A percentile compares a stretch with the other conserved stretches of the same genome.
Evolutionary conservation across 2,329 filamentous ascomycete genomes (phyloP).

Genomic region (Botryotinia calthae): DNA sequence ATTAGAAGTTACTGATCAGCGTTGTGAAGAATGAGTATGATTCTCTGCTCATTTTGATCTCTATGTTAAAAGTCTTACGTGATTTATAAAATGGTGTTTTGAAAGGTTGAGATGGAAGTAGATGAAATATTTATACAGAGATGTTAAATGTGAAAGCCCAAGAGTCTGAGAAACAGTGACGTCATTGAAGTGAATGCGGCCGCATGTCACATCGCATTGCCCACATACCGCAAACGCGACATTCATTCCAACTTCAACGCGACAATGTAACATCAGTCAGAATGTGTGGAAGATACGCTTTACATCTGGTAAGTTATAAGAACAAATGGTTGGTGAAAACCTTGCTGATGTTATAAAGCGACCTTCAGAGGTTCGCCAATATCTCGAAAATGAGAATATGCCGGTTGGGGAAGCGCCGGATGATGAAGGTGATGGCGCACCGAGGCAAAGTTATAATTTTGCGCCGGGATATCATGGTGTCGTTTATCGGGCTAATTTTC

Average conservation of each 20-base stretch:
- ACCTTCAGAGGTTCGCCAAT: constrained; percentile 70
- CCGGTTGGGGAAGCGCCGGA: constrained; percentile 67
- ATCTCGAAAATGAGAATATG: constrained; percentile 73
- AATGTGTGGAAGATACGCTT: constrained; percentile 40
- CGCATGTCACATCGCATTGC: not conserved
- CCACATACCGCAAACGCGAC: not conserved
- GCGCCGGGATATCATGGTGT: constrained; percentile 82
- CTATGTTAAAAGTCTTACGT: not conserved
- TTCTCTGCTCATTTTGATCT: not conserved
- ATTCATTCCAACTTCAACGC: constrained; percentile 1
- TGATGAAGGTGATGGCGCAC: constrained; percentile 58
- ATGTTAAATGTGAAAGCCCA: not conserved
- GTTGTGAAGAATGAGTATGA: not conserved
- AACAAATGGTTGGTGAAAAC: not conserved
- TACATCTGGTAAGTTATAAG: constrained; percentile 32
- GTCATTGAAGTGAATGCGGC: constrained; percentile 2
- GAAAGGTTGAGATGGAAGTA: not conserved
- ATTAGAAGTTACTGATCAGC: not conserved
- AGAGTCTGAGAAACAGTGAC: not conserved
- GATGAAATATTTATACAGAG: not conserved
- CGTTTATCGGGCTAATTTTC: constrained; percentile 76
- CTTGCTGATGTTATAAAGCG: constrained; percentile 51
- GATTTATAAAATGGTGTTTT: not conserved
- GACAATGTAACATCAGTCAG: constrained; percentile 15
- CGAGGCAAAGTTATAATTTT: constrained; percentile 85